Evolutionary conservation across 176 grass and related monocot species (phyloP).

Genomic region (Saccharum spontaneum): DNA sequence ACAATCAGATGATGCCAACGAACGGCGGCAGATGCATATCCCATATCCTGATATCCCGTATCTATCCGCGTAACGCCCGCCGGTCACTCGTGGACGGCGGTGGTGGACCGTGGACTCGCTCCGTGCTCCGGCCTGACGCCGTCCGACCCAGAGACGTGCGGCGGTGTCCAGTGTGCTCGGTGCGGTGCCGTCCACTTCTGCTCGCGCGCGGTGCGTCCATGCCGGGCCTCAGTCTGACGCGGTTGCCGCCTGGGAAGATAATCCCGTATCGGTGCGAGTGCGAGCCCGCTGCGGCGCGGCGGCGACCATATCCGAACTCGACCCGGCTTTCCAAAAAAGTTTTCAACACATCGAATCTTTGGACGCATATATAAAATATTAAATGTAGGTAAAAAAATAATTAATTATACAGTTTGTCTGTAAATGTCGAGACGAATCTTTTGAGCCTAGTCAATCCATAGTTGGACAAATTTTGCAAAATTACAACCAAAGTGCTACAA

Average conservation of each 20-base stretch:
- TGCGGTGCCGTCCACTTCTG: conserved; percentile 16
- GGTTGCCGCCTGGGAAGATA: not conserved
- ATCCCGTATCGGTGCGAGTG: not conserved
- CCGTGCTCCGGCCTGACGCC: not conserved
- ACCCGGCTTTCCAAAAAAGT: too few relatives aligned
- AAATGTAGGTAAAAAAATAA: too few relatives aligned
- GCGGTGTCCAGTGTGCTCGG: not conserved
- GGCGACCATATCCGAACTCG: not conserved
- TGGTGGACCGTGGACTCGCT: not conserved
- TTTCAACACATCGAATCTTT: too few relatives aligned
- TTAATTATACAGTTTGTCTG: too few relatives aligned
- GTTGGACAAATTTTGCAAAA: too few relatives aligned
- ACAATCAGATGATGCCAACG: not conserved
- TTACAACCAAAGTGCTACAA: too few relatives aligned
- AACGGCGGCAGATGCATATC: not conserved
- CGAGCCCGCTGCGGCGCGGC: not conserved
- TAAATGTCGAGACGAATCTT: too few relatives aligned
- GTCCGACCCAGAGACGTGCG: not conserved
- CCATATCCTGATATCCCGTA: not conserved
- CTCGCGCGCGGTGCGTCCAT: not conserved
- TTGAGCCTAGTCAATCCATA: too few relatives aligned
- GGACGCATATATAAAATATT: too few relatives aligned
- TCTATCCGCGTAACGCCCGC: not conserved
- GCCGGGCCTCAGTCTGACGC: not conserved
- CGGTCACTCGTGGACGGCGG: conserved; percentile 1